These are phyloP conservation scores for Lichtheimia corymbifera DNA, from an alignment of 371 early-diverging fungal species.

Conservation along the genomic window DNA sequence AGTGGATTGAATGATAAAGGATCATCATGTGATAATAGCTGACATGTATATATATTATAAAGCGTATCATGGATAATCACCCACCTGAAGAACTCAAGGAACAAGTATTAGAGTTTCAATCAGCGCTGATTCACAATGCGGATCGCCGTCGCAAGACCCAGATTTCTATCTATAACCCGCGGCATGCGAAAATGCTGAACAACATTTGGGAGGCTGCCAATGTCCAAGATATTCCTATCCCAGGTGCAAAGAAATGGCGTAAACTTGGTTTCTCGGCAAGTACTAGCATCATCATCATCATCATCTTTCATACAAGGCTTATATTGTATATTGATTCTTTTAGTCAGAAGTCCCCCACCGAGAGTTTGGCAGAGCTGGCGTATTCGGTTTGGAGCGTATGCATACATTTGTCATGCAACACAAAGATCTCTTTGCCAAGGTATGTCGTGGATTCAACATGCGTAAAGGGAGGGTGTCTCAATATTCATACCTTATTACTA, in stretches of 20 bases:
- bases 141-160: slow-evolving; percentile 49
- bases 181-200: slow-evolving; percentile 53
- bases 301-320: no score
- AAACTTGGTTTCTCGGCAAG: slow-evolving; percentile 70
- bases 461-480: neutral
- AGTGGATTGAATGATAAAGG: neutral
- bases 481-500: neutral
- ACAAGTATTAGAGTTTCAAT: slow-evolving; percentile 69
- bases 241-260: slow-evolving; percentile 61
- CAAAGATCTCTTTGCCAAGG: slow-evolving; percentile 52
- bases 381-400: slow-evolving; percentile 69
- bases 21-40: neutral
- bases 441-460: slow-evolving; percentile 10
- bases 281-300: no score
- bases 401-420: slow-evolving; percentile 54
- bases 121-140: slow-evolving; percentile 60
- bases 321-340: neutral
- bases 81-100: slow-evolving; percentile 64
- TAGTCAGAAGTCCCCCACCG: slow-evolving; percentile 66
- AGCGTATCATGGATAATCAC: slow-evolving; percentile 60
- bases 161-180: slow-evolving; percentile 53
- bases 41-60: neutral
- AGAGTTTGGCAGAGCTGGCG: slow-evolving; percentile 67
- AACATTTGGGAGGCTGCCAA: slow-evolving; percentile 62
- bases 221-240: slow-evolving; percentile 34